Base-by-base conservation (phyloP, 257 asterid genomes). In the Apocynum venetum region DNA sequence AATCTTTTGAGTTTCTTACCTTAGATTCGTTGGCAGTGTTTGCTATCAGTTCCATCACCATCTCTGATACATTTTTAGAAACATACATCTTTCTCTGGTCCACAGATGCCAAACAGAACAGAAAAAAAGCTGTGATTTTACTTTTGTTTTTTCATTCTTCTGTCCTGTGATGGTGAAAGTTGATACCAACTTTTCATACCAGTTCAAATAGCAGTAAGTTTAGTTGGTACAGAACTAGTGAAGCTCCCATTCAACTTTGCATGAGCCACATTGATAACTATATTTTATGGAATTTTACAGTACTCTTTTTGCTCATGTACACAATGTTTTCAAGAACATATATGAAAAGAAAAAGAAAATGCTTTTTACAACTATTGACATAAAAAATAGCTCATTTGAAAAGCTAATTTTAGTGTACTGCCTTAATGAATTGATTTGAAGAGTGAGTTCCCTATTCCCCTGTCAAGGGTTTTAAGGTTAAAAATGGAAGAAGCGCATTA, bases 11-110 rank as follows among this genome's bases (percentile, higher is more conserved):
- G 57, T 63, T 48, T 4, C 48, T 60, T 11, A 14, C 7, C 66
- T 15, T 72, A 51, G 64, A 78, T 67, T 41, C 36, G 51, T 72
- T 63, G 56, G 73, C 73, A 52, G n/a, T 61, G 67, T 72, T 63
- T 49, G 48, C 31, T 47, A 51, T 38, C 73, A 63, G 57, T 19
- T 63, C 76, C 74, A 60, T 63, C 66, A 48, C 11, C 17, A 59
- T 60, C 70, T 57, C 52, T 17, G 35, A 51, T 76, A 47, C 40
- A 4, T 15, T 75, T 60, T 75, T 6, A 3, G 40, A 55, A 48
- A 63, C 48, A 20, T 35, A 35, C 51, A 14, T 64, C 40, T 51
- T 47, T 66, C 17, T 44, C 5, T 40, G 66, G 71, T 20, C 57
- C 57, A 67, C 10, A 38, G 36, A 52, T 41, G 41, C 71, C 56